These are phyloP conservation scores for Penicillium longicatenatum DNA, from an alignment of 495 filamentous ascomycete species.

Conservation along the genomic window DNA sequence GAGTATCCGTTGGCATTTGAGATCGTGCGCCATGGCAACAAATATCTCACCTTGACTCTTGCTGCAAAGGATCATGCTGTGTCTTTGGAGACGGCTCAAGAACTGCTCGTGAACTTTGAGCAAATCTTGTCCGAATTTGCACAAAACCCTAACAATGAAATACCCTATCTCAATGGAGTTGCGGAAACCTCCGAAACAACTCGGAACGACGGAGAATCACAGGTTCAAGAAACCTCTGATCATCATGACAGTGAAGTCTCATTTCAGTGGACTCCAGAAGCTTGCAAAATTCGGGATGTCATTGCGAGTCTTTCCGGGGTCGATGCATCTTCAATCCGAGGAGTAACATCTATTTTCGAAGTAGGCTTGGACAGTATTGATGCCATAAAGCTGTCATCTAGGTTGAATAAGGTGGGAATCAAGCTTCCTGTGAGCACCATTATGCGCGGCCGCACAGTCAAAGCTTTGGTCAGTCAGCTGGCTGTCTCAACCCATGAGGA, in stretches of 20 bases:
- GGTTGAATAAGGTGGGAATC: slow-evolving; percentile 59
- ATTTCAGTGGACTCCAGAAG: slow-evolving; percentile 57
- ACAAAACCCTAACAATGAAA: slow-evolving; percentile 17
- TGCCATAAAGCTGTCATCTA: slow-evolving; percentile 73
- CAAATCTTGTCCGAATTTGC: slow-evolving; percentile 25
- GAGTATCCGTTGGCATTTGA: slow-evolving; percentile 78
- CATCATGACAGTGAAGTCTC: neutral
- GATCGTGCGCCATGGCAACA: slow-evolving; percentile 50
- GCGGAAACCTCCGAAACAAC: neutral
- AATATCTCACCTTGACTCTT: slow-evolving; percentile 52
- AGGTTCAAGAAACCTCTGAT: neutral
- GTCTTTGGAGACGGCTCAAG: slow-evolving; percentile 18
- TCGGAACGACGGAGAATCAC: slow-evolving; percentile 7
- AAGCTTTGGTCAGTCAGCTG: slow-evolving; percentile 45
- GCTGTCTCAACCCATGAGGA: slow-evolving; percentile 5
- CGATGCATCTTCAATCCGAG: slow-evolving; percentile 49
- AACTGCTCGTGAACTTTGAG: slow-evolving; percentile 31
- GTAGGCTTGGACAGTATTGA: slow-evolving; percentile 89
- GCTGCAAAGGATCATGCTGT: slow-evolving; percentile 43
- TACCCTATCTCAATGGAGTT: slow-evolving; percentile 19
- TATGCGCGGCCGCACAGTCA: slow-evolving; percentile 68
- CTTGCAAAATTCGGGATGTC: slow-evolving; percentile 53
- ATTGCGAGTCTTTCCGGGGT: slow-evolving; percentile 62
- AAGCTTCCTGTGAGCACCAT: slow-evolving; percentile 64
- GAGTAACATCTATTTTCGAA: slow-evolving; percentile 69